Evolutionary conservation across 2,329 filamentous ascomycete species (phyloP).

Genomic region (Penicillium sumatraense): DNA sequence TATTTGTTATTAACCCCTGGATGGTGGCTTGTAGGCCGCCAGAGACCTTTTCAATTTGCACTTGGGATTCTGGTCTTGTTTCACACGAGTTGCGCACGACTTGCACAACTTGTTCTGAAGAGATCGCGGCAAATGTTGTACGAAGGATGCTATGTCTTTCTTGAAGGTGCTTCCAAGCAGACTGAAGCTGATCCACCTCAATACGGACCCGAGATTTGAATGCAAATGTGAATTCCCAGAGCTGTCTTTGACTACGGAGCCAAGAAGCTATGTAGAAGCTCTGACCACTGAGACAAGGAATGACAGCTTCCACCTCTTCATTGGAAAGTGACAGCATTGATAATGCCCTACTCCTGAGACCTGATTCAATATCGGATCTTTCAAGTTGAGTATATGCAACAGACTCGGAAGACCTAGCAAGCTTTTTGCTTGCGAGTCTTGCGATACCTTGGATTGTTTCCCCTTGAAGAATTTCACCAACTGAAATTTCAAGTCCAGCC

Average conservation of each 20-base stretch:
- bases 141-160: constrained; percentile 12
- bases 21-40: neutral
- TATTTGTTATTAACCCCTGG: neutral
- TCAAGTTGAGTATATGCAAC: neutral
- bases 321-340: neutral
- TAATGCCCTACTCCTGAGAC: neutral
- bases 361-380: neutral
- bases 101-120: constrained; percentile 4
- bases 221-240: constrained; percentile 16
- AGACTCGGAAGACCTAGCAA: neutral
- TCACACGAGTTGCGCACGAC: neutral
- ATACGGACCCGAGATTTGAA: neutral
- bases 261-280: constrained; percentile 11
- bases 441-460: constrained; percentile 4
- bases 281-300: constrained; percentile 6
- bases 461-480: constrained; percentile 7
- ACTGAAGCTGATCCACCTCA: neutral
- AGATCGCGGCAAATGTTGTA: constrained; percentile 10
- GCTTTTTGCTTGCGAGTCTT: neutral
- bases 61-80: neutral
- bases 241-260: constrained; percentile 7
- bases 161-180: constrained; percentile 9
- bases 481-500: constrained; percentile 1
- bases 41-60: neutral
- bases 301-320: neutral